Evolutionary conservation across 768 basidiomycete species (phyloP), one percentile per base, ranked within the genome.

Genomic region (Agaricus subrufescens): DNA sequence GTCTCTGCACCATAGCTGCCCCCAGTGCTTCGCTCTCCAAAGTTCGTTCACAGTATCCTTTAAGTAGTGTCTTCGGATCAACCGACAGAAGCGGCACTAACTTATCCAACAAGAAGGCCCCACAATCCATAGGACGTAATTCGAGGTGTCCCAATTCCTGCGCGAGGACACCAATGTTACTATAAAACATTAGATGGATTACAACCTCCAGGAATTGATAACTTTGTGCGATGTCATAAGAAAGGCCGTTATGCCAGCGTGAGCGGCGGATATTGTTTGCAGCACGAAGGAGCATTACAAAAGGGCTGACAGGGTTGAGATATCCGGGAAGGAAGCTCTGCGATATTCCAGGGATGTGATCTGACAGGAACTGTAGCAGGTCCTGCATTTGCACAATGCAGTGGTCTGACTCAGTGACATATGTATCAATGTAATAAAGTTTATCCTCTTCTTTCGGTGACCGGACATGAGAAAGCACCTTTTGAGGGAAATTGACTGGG

Each of bases 401-500:
- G 6, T 75, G 56, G 42, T 73, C 65, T 3, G 72, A 43, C 30
- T 65, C 60, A 40, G 58, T 61, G 31, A 61, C 68, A 19, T 66
- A 67, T 15, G 75, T 71, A 30, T 77, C 78, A 58, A 74, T 73
- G 23, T 84, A 71, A 64, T 86, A 79, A 23, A 82, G 73, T 25
- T 75, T 19, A 19, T 19, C 71, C 46, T 78, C 65, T 53, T 74
- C 72, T 10, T 72, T 62, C 42, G 74, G 66, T 10, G 69, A 56
- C 47, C 29, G 63, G 44, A 87, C 74, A 52, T 82, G 71, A 11
- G 74, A 82, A 34, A 86, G 63, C 12, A 87, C 85, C 50, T 73
- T 75, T 8, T 68, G 66, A 4, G 85, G 86, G 54, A 84, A 83
- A 60, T 82, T 75, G 15, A 83, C 66, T 0, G 85, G 84, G 3